Evolutionary conservation across 352 stramenopile genomes (phyloP).

Genomic region (Aphanomyces cochlioides): DNA sequence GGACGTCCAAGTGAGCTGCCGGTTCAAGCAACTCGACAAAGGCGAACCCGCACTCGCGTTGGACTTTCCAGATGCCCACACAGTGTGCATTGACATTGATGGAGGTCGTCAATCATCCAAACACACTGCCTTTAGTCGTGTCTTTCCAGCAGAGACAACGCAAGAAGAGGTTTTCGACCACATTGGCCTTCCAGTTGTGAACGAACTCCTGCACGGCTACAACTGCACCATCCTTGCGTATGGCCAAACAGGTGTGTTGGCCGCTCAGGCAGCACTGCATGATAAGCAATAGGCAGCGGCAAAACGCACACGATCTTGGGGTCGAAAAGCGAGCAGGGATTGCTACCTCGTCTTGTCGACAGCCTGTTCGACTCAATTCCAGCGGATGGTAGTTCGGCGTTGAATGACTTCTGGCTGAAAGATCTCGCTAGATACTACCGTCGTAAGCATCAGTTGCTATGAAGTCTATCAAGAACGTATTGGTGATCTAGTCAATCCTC

Average conservation of each 20-base stretch:
- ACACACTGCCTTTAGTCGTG: slow-evolving; percentile 43
- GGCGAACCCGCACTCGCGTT: neutral
- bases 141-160: slow-evolving; percentile 41
- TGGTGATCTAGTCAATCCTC: slow-evolving; percentile 49
- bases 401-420: no score
- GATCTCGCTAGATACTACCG: neutral
- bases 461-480: slow-evolving; percentile 73
- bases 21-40: slow-evolving; percentile 36
- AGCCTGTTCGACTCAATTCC: slow-evolving; percentile 19
- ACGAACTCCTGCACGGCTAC: slow-evolving; percentile 53
- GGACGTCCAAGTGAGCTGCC: slow-evolving; percentile 62
- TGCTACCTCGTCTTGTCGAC: slow-evolving; percentile 21
- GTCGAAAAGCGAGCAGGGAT: slow-evolving; percentile 18
- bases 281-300: slow-evolving; percentile 38
- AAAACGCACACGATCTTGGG: slow-evolving; percentile 64
- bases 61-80: slow-evolving; percentile 21
- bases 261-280: no score
- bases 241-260: slow-evolving; percentile 43
- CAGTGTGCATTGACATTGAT: slow-evolving; percentile 24
- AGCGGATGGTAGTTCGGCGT: neutral
- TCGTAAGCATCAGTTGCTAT: slow-evolving; percentile 49
- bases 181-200: slow-evolving; percentile 48
- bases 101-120: slow-evolving; percentile 14
- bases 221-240: slow-evolving; percentile 75
- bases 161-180: slow-evolving; percentile 48